These are phyloP conservation scores for Cordyceps farinosa DNA, from an alignment of 2,329 filamentous ascomycete species.

Conservation along the genomic window DNA sequence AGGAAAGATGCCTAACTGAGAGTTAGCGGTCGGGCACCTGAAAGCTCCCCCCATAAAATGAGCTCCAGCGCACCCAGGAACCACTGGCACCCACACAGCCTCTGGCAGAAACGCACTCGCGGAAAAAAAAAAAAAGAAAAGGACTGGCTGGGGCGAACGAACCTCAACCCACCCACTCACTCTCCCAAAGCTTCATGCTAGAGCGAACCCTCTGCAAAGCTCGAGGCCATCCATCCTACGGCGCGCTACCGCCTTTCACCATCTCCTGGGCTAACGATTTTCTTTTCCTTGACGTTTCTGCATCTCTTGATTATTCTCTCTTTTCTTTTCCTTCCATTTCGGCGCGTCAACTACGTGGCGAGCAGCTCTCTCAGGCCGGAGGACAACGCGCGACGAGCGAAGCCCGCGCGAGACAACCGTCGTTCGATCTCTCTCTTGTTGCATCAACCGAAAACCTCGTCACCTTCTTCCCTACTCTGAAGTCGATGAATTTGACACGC, in stretches of 20 bases:
- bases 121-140: constrained; percentile 1
- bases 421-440: neutral
- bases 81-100: neutral
- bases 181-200: constrained; percentile 10
- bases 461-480: neutral
- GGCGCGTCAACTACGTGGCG: constrained; percentile 43
- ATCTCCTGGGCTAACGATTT: neutral
- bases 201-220: constrained; percentile 14
- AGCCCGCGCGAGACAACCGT: neutral
- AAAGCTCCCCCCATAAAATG: constrained; percentile 3
- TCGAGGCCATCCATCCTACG: constrained; percentile 1
- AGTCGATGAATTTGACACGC: constrained; percentile 8
- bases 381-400: neutral
- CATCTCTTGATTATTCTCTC: constrained; percentile 2
- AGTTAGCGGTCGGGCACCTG: constrained; percentile 16
- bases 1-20: no score
- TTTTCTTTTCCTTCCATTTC: constrained; percentile 34
- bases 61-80: neutral
- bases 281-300: neutral
- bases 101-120: neutral
- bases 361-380: constrained; percentile 11
- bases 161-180: neutral
- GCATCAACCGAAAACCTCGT: neutral
- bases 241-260: constrained; percentile 6
- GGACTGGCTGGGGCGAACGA: constrained; percentile 29